Conservation (phyloP, 2,329 filamentous ascomycete species). For the Epichloe uncinata region DNA sequence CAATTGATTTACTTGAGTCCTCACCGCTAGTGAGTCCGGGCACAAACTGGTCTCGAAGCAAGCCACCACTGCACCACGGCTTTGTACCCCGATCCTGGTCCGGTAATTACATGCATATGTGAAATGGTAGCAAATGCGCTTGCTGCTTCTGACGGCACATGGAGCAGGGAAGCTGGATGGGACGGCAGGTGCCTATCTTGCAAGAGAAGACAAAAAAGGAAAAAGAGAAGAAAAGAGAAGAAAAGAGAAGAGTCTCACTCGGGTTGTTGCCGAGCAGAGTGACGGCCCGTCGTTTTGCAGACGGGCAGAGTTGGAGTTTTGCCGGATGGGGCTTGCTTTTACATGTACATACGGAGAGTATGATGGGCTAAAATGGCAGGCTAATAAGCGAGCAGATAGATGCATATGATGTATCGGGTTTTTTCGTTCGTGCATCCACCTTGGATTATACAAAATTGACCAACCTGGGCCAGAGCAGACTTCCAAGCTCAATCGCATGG, state of each 20-base stretch:
- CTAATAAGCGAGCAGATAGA: background rate
- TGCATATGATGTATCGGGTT: background rate
- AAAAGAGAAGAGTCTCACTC: background rate
- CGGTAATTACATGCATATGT: background rate
- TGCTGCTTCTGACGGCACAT: background rate
- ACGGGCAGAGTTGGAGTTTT: background rate
- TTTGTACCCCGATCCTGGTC: background rate
- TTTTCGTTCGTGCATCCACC: background rate
- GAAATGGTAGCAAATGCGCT: background rate
- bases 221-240: background rate
- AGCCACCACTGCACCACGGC: background rate
- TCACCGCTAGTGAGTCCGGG: conserved; percentile 1
- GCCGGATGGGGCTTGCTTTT: too few species aligned
- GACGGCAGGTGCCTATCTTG: background rate
- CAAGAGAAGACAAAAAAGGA: background rate
- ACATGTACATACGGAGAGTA: too few species aligned
- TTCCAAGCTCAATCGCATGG: too few species aligned
- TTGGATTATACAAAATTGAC: too few species aligned
- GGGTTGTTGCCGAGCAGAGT: too few species aligned
- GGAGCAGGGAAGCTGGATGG: background rate
- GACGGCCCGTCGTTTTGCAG: too few species aligned
- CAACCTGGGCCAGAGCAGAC: too few species aligned
- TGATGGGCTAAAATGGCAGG: too few species aligned
- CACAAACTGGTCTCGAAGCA: background rate
- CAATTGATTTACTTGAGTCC: background rate